These are phyloP conservation scores for Neophaeococcomyces mojaviensis DNA, from an alignment of 2,329 filamentous ascomycete species.

Conservation along the genomic window DNA sequence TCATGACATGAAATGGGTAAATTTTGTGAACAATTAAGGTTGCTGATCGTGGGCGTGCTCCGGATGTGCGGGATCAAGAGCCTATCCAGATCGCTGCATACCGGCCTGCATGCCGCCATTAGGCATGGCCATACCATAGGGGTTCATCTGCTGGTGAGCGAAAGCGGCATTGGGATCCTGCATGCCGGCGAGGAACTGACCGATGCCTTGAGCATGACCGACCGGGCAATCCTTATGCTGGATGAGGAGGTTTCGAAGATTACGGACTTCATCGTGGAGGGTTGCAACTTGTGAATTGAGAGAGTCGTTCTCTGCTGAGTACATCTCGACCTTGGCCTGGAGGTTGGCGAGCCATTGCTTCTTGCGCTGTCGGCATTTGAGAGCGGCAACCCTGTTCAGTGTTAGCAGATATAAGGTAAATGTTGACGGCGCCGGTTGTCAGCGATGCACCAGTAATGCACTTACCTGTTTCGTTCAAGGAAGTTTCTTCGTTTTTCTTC, in stretches of 20 bases:
- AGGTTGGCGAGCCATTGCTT: slow-evolving; percentile 98
- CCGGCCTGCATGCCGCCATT: slow-evolving; percentile 22
- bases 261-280: slow-evolving; percentile 86
- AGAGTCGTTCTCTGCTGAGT: slow-evolving; percentile 82
- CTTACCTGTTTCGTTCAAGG: slow-evolving; percentile 84
- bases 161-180: slow-evolving; percentile 26
- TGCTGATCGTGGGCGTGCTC: no score
- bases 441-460: background rate
- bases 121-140: slow-evolving; percentile 38
- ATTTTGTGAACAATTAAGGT: no score
- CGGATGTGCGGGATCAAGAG: no score
- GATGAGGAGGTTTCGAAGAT: slow-evolving; percentile 82
- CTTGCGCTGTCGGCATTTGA: slow-evolving; percentile 96
- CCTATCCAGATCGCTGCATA: slow-evolving; percentile 20
- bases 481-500: slow-evolving; percentile 99
- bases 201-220: slow-evolving; percentile 67
- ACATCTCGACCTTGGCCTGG: slow-evolving; percentile 89
- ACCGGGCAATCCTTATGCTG: slow-evolving; percentile 96
- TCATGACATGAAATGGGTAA: no score
- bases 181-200: slow-evolving; percentile 37
- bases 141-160: slow-evolving; percentile 32
- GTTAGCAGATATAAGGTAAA: slow-evolving; percentile 22
- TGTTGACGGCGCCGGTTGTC: no score
- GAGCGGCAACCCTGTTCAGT: slow-evolving; percentile 68
- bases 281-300: slow-evolving; percentile 76